Base-by-base conservation (phyloP, 768 basidiomycete genomes). In the Butyriboletus loyo region DNA sequence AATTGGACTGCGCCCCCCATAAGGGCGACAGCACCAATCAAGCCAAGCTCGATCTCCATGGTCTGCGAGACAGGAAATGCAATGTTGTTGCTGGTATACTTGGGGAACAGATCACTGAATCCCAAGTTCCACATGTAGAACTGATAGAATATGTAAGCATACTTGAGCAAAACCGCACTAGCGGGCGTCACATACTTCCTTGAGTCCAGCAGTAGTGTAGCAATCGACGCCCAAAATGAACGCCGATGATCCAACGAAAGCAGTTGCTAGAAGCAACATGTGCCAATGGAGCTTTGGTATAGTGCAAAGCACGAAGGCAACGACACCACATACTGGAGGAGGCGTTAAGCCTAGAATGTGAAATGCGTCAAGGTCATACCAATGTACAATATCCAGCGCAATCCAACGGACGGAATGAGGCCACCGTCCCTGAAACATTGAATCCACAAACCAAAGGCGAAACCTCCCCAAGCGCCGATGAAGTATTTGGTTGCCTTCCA, bases 51-150 rank as follows among this genome's bases (percentile, higher is more conserved):
- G 53, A 98, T 93, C 66, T 90, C 80, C 92, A 95, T 96, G 8
- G 85, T 85, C 65, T 94, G 92, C 5, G 88, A 81, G 47, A 95
- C 83, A 28, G 93, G 92, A 65, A 89, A 95, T 46, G 80, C 72
- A 52, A 89, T 89, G 54, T 79, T 75, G 61, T 84, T 79, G 47
- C 74, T 70, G 21, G 77, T 72, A 59, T 85, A 93, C 61, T 88
- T 89, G 10, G 89, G 84, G 69, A 94, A 98, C 27, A 98, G 72
- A 5, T 73, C 62, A 2, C 74, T 77, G 73, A 94, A 97, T 36
- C 96, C 96, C 46, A 98, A 75, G 67, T 97, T 98, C 85, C 89
- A 97, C 46, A 97, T 76, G 72, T 97, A 98, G 73, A 97, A 97
- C 91, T 96, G 55, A 46, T 27, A 47, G 21, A 32, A 47, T 52